Conservation (phyloP, 202 grass and related monocot genomes). For the Schoenoplectus triqueter region DNA sequence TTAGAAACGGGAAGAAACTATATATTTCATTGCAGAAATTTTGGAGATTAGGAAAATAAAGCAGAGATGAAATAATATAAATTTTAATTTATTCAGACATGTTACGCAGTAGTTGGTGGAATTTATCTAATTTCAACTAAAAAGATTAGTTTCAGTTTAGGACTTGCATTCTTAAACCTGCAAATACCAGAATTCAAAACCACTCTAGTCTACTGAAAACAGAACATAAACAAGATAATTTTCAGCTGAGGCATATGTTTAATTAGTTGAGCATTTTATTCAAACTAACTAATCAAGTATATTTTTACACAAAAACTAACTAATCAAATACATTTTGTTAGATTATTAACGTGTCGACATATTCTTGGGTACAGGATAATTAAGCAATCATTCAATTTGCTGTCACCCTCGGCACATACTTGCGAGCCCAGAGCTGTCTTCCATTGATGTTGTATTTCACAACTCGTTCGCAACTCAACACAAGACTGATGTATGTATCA, state of each 20-base stretch:
- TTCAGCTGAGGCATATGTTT: background rate
- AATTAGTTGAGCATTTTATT: constrained; percentile 6
- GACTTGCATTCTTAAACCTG: background rate
- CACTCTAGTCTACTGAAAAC: background rate
- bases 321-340: background rate
- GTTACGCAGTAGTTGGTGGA: too few species aligned
- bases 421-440: constrained; percentile 66
- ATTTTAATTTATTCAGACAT: too few species aligned
- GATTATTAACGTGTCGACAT: background rate
- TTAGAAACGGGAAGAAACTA: too few species aligned
- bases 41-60: too few species aligned
- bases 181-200: background rate
- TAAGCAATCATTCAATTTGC: background rate
- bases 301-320: too few species aligned
- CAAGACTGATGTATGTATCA: constrained; percentile 32
- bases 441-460: constrained; percentile 70
- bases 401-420: constrained; percentile 43
- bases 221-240: background rate
- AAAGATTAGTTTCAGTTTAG: background rate
- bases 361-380: background rate
- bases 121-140: too few species aligned
- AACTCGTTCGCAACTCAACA: constrained; percentile 50
- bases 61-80: too few species aligned
- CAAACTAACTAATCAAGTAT: background rate
- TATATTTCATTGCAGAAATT: too few species aligned